Conservation (phyloP, 176 grass and related monocot species). For the Oryza meridionalis region DNA sequence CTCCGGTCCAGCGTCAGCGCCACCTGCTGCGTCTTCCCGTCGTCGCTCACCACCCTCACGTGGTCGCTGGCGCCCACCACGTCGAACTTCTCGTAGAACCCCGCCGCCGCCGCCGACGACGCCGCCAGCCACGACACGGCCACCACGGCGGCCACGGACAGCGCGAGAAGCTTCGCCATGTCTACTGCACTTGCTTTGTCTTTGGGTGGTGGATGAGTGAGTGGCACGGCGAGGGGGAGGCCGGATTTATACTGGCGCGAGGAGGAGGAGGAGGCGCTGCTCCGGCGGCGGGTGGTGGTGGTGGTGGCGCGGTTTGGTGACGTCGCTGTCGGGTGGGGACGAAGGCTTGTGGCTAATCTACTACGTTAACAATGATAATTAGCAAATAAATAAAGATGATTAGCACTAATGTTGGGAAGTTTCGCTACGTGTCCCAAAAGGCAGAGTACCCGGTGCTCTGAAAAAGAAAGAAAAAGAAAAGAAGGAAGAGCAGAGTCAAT, state of each 20-base stretch:
- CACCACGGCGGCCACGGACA: background rate
- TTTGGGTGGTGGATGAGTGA: background rate
- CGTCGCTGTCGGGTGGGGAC: too few relatives aligned
- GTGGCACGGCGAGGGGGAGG: background rate
- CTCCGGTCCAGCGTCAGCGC: conserved; percentile 16
- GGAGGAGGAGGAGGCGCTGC: too few relatives aligned
- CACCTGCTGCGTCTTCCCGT: conserved; percentile 35
- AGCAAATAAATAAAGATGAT: background rate
- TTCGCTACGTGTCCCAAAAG: background rate
- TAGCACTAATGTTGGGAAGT: background rate
- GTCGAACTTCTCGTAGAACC: conserved; percentile 38
- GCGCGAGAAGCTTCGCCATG: conserved; percentile 2
- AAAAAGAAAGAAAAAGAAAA: background rate
- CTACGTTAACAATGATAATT: too few relatives aligned
- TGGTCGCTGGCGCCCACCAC: conserved; percentile 34
- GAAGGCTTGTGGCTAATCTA: too few relatives aligned
- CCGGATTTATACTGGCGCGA: background rate
- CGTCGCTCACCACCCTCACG: background rate
- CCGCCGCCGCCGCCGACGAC: conserved; percentile 6
- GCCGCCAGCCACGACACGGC: background rate
- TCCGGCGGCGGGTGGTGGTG: background rate
- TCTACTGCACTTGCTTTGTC: background rate
- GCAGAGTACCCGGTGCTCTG: background rate
- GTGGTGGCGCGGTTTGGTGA: too few relatives aligned
- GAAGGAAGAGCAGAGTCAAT: background rate